Conservation (phyloP, 192 early-diverging fungal species). For the Phlyctochytrium planicorne region DNA sequence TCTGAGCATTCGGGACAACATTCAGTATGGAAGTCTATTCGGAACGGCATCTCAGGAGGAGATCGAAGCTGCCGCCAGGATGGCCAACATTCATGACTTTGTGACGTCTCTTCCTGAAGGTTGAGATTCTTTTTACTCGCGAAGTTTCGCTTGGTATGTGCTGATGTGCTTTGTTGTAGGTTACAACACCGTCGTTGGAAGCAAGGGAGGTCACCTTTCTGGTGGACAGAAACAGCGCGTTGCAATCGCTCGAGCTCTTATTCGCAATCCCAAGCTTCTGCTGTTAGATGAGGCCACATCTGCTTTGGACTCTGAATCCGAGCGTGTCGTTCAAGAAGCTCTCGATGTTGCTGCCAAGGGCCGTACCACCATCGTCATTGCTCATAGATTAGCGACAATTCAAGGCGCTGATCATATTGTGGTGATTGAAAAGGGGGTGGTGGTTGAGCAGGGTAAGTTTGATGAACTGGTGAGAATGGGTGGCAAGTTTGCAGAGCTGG, state of each 20-base stretch:
- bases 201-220: constrained; percentile 45
- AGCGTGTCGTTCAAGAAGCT: constrained; percentile 77
- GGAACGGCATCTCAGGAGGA: constrained; percentile 60
- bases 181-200: constrained; percentile 61
- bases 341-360: constrained; percentile 68
- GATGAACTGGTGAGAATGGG: constrained; percentile 54
- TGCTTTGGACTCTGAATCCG: constrained; percentile 78
- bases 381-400: constrained; percentile 81
- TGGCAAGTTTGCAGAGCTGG: constrained; percentile 64
- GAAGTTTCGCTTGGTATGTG: too few relatives aligned
- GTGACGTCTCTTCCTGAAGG: constrained; percentile 53
- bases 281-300: constrained; percentile 83
- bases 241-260: constrained; percentile 63
- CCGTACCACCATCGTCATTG: constrained; percentile 73
- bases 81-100: constrained; percentile 73
- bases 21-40: constrained; percentile 55
- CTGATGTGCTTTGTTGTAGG: constrained; percentile 47
- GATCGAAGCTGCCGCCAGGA: constrained; percentile 65
- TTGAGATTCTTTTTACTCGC: too few relatives aligned
- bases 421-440: constrained; percentile 63
- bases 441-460: constrained; percentile 72
- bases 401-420: constrained; percentile 75
- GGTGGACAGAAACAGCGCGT: constrained; percentile 51
- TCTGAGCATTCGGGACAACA: constrained; percentile 85
- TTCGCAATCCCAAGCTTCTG: constrained; percentile 52